Base-by-base conservation (phyloP, 139 green algal species). In the Protoeuglena noctilucae region DNA sequence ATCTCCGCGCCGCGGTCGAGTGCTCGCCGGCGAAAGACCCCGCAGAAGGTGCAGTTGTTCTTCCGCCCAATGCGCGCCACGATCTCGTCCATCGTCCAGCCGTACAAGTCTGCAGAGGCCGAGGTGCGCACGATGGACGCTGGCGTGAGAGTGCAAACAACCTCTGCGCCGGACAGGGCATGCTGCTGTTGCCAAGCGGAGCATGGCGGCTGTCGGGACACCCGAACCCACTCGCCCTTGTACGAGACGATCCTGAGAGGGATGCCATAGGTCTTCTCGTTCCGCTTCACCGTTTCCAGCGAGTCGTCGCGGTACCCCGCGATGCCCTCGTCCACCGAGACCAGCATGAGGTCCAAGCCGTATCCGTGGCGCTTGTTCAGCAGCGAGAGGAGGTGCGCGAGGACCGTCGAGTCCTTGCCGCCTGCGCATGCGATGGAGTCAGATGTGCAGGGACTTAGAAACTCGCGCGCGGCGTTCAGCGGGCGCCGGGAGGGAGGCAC, bases 51-150 rank as follows among this genome's bases (percentile, higher is more conserved):
- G 79, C 89, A 97, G 74, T 97, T 97, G 78, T 81, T 93, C 31
- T 78, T 81, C 4, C 59, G 86, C 27, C 89, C 89, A 17, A 97
- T 85, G 62, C 79, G 56, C 0, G 48, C 23, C 25, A 98, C 89
- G n/a, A 97, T 97, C 47, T 95, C 80, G 53, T 97, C 89, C 89
- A 97, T 98, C 17, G 80, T 93, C 89, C 90, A 97, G 19, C 87
- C 88, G 66, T 97, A 97, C 48, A 97, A 72, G 52, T 95, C n/a
- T n/a, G n/a, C n/a, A n/a, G n/a, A n/a, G n/a, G n/a, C n/a, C n/a
- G n/a, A n/a, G n/a, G n/a, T n/a, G n/a, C 46, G 21, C n/a, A n/a
- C n/a, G n/a, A n/a, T n/a, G n/a, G n/a, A n/a, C n/a, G n/a, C n/a
- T n/a, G n/a, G n/a, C n/a, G n/a, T n/a, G n/a, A n/a, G n/a, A n/a